Percentiles rank a stretch among this genome's conserved stretches.
Evolutionary conservation across 2,329 filamentous ascomycete species (phyloP).

Genomic region (Xylariaceae sp.): DNA sequence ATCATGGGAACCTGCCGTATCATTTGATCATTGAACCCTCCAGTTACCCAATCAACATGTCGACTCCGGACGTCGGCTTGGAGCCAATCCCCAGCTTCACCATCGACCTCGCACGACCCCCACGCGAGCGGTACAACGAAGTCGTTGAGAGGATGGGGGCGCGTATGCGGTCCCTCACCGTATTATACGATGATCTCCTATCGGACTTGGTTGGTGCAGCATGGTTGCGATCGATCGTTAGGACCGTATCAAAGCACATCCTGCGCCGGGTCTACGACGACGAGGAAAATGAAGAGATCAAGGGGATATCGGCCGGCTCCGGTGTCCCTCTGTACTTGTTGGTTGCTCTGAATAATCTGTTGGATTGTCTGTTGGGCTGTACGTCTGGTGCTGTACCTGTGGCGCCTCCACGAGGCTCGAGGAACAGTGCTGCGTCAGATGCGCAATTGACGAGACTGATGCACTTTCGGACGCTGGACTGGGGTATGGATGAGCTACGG

Average conservation of each 20-base stretch:
- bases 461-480: slow-evolving; percentile 55
- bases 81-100: slow-evolving; percentile 20
- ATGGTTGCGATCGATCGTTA: slow-evolving; percentile 24
- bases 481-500: slow-evolving; percentile 49
- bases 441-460: slow-evolving; percentile 37
- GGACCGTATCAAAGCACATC: slow-evolving; percentile 23
- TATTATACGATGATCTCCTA: slow-evolving; percentile 50
- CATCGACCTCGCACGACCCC: slow-evolving; percentile 53
- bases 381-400: slow-evolving; percentile 45
- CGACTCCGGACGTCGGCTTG: not conserved
- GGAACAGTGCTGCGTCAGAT: slow-evolving; percentile 37
- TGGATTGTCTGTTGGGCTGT: slow-evolving; percentile 63
- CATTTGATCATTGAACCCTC: not conserved
- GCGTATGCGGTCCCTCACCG: slow-evolving; percentile 39
- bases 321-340: slow-evolving; percentile 56
- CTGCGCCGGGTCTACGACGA: slow-evolving; percentile 47
- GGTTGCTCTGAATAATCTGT: slow-evolving; percentile 58
- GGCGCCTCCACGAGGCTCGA: slow-evolving; percentile 9
- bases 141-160: slow-evolving; percentile 43
- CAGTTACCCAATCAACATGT: slow-evolving; percentile 3
- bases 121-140: slow-evolving; percentile 46
- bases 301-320: slow-evolving; percentile 48
- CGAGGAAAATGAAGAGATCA: slow-evolving; percentile 60
- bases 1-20: not conserved
- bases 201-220: slow-evolving; percentile 18